A percentile compares a stretch with the other conserved stretches of the same genome.
Evolutionary conservation across 306 rosid species (phyloP).

Genomic region (Castanospermum australe): DNA sequence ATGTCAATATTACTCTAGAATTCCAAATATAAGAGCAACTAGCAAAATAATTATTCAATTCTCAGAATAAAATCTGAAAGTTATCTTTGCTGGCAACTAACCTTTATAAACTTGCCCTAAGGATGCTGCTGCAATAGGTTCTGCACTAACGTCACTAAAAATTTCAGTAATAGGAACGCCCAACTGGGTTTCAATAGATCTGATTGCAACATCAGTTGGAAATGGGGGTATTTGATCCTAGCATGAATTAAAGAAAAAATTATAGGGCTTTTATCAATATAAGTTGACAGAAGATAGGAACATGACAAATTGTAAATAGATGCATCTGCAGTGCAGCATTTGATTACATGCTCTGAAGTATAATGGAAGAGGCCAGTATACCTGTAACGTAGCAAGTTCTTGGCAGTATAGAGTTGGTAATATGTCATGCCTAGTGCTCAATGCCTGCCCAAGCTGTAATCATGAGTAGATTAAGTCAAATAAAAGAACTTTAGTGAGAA

Average conservation of each 20-base stretch:
- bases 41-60: conserved; percentile 9
- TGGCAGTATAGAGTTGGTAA: conserved; percentile 79
- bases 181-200: conserved; percentile 76
- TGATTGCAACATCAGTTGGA: conserved; percentile 71
- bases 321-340: conserved; percentile 19
- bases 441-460: conserved; percentile 95
- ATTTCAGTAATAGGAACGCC: conserved; percentile 67
- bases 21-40: conserved; percentile 7
- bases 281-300: conserved; percentile 1
- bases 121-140: conserved; percentile 95
- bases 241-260: conserved; percentile 14
- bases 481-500: conserved; percentile 6
- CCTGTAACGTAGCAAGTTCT: conserved; percentile 93
- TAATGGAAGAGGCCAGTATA: conserved; percentile 33
- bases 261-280: conserved; percentile 2
- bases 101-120: conserved; percentile 98
- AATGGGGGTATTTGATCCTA: conserved; percentile 98
- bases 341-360: conserved; percentile 28
- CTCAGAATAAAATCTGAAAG: not conserved
- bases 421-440: conserved; percentile 96
- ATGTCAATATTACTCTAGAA: conserved; percentile 18
- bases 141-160: conserved; percentile 73
- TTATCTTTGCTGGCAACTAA: conserved; percentile 33
- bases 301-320: conserved; percentile 14
- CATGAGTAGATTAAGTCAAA: conserved; percentile 34